Conservation (phyloP, 106 monocot species). For the Dendrobium nobile region DNA sequence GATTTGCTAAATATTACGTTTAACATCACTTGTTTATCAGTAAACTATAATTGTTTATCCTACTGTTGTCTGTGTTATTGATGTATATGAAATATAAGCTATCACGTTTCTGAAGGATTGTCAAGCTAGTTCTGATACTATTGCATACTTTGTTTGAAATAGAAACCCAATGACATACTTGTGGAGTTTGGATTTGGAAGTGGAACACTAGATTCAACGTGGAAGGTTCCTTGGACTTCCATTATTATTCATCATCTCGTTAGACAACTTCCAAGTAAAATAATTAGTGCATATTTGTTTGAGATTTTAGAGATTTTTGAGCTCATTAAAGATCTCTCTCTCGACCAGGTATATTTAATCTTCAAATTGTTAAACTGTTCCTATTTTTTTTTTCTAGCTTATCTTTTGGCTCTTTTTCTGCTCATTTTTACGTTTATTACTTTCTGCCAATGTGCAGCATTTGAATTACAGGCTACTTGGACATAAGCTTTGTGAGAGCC, state of each 20-base stretch:
- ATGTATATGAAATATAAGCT: not conserved
- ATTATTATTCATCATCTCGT: conserved; percentile 29
- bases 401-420: not conserved
- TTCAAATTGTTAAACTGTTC: not conserved
- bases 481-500: conserved; percentile 18
- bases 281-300: conserved; percentile 18
- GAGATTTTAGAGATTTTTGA: conserved; percentile 23
- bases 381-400: not conserved
- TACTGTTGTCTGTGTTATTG: not conserved
- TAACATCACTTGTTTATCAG: not conserved
- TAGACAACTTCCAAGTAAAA: conserved; percentile 27
- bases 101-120: not conserved
- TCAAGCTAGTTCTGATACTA: not conserved
- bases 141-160: conserved; percentile 6
- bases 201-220: conserved; percentile 1
- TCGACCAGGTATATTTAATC: conserved; percentile 16
- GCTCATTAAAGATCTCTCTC: conserved; percentile 17
- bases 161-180: conserved; percentile 13
- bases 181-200: conserved; percentile 20
- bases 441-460: conserved; percentile 20
- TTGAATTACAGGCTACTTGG: conserved; percentile 35
- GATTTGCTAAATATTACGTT: not conserved
- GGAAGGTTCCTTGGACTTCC: conserved; percentile 19
- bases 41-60: not conserved
- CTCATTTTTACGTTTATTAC: not conserved